Evolutionary conservation across 495 filamentous ascomycete species (phyloP).

Genomic region (Penicillium atrosanguineum): DNA sequence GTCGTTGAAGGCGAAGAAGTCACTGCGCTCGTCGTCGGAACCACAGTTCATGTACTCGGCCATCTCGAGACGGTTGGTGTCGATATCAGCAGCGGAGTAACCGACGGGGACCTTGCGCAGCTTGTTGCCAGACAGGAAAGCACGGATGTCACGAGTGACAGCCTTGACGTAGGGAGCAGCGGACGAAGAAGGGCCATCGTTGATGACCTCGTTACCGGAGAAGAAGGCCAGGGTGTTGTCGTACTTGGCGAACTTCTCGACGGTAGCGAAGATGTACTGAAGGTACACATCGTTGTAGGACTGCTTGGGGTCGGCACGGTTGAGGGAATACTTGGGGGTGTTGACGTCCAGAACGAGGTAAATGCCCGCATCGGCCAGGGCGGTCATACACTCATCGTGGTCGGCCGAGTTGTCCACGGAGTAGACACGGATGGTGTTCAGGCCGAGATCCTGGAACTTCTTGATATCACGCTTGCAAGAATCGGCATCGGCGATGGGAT

Average conservation of each 20-base stretch:
- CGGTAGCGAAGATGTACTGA: slow-evolving; percentile 88
- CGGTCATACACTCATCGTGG: slow-evolving; percentile 82
- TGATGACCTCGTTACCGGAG: slow-evolving; percentile 96
- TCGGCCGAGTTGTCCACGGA: slow-evolving; percentile 82
- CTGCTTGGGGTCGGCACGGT: slow-evolving; percentile 65
- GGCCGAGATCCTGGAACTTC: slow-evolving; percentile 78
- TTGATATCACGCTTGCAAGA: slow-evolving; percentile 80
- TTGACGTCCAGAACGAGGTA: slow-evolving; percentile 88
- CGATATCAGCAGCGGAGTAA: slow-evolving; percentile 83
- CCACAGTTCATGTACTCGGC: slow-evolving; percentile 96
- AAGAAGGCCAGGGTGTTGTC: slow-evolving; percentile 92
- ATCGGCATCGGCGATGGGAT: slow-evolving; percentile 72
- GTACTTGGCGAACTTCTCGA: slow-evolving; percentile 85
- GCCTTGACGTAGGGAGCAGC: slow-evolving; percentile 90
- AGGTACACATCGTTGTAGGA: slow-evolving; percentile 94
- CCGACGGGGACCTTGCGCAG: slow-evolving; percentile 84
- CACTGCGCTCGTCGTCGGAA: slow-evolving; percentile 75
- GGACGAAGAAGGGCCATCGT: slow-evolving; percentile 70
- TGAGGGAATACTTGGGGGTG: slow-evolving; percentile 76
- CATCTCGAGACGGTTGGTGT: slow-evolving; percentile 83
- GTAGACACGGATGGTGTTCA: slow-evolving; percentile 93
- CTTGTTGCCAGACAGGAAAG: slow-evolving; percentile 72
- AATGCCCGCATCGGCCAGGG: slow-evolving; percentile 79
- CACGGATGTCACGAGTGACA: slow-evolving; percentile 84
- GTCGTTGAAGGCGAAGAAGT: slow-evolving; percentile 98